Evolutionary conservation across 2,329 filamentous ascomycete genomes (phyloP).

Genomic region (Claviceps sp.): DNA sequence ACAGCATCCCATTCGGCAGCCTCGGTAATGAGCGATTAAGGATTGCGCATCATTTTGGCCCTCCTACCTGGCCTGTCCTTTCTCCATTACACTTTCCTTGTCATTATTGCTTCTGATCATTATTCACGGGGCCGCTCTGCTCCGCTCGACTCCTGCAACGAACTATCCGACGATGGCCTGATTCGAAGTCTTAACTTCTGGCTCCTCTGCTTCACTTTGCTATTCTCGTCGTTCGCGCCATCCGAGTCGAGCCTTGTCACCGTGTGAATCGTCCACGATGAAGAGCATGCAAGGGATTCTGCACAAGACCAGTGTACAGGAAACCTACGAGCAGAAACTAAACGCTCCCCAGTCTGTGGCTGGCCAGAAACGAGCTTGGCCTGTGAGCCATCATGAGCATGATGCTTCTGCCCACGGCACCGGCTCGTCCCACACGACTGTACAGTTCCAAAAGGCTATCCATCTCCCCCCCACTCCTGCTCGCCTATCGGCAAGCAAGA

Average conservation of each 20-base stretch:
- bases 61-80: background rate
- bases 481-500: conserved; percentile 29
- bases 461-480: conserved; percentile 18
- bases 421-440: conserved; percentile 4
- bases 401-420: background rate
- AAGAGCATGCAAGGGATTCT: conserved; percentile 27
- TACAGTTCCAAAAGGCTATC: conserved; percentile 21
- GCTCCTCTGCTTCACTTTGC: background rate
- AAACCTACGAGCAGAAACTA: conserved; percentile 26
- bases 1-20: background rate
- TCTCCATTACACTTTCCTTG: background rate
- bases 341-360: conserved; percentile 27
- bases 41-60: background rate
- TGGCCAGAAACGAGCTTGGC: conserved; percentile 34
- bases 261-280: conserved; percentile 15
- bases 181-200: background rate
- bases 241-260: background rate
- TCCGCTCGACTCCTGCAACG: background rate
- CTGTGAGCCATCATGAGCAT: conserved; percentile 12
- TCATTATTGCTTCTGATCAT: too few relatives aligned
- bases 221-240: background rate
- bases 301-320: conserved; percentile 39
- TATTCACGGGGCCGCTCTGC: too few relatives aligned
- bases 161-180: background rate
- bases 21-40: background rate